Conservation (phyloP, 495 filamentous ascomycete species). For the Achaetomiella virescens region DNA sequence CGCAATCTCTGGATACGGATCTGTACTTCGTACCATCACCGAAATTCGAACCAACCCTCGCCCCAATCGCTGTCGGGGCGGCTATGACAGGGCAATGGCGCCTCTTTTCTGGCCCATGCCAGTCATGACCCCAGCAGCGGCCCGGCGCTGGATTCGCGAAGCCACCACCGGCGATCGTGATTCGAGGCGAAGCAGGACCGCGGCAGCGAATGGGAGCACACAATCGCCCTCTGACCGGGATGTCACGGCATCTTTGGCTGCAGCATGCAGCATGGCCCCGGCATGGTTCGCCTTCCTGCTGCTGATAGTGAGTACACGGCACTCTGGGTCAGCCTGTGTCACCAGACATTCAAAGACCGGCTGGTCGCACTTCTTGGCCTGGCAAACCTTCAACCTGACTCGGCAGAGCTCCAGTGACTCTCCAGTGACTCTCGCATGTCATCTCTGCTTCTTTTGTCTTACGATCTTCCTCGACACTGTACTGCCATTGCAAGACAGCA, state of each 20-base stretch:
- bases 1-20: background rate
- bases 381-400: background rate
- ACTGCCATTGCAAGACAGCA: too few relatives aligned
- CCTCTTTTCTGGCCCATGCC: background rate
- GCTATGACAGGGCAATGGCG: background rate
- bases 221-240: conserved; percentile 17
- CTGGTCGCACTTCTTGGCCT: background rate
- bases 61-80: background rate
- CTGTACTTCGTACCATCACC: background rate
- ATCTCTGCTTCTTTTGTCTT: background rate
- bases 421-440: background rate
- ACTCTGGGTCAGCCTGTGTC: background rate
- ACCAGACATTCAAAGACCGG: background rate
- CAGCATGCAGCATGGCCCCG: conserved; percentile 35
- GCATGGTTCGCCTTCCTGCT: background rate
- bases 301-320: too few relatives aligned
- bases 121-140: background rate
- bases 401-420: background rate
- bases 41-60: background rate
- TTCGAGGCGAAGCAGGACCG: conserved; percentile 29
- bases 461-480: too few relatives aligned
- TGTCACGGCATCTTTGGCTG: conserved; percentile 22
- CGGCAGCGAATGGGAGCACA: conserved; percentile 30
- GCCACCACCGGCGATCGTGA: conserved; percentile 18
- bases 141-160: background rate